These are phyloP conservation scores for Paecilomyces variotii DNA, from an alignment of 2,329 filamentous ascomycete species.

Conservation along the genomic window DNA sequence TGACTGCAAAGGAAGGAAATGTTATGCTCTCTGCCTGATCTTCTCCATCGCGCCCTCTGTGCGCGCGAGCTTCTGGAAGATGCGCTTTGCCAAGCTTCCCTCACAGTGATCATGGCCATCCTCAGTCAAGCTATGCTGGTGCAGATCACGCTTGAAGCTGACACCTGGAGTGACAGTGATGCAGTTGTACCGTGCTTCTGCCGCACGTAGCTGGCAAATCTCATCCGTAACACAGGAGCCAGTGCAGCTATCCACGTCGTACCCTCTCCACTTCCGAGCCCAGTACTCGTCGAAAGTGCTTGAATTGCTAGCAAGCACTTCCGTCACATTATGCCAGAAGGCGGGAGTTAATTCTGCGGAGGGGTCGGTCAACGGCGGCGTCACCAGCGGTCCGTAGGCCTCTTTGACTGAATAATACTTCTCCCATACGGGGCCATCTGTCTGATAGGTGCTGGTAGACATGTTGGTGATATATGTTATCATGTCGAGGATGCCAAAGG, in stretches of 20 bases:
- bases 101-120: neutral
- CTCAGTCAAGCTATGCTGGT: neutral
- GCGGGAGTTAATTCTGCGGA: constrained; percentile 42
- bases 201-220: constrained; percentile 45
- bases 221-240: constrained; percentile 35
- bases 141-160: constrained; percentile 21
- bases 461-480: constrained; percentile 49
- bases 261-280: constrained; percentile 41
- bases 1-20: no score
- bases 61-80: constrained; percentile 9
- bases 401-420: constrained; percentile 50
- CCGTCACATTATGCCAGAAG: constrained; percentile 52
- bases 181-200: constrained; percentile 47
- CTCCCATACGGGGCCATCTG: constrained; percentile 41
- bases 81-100: constrained; percentile 2
- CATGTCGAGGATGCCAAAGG: constrained; percentile 46
- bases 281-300: constrained; percentile 39
- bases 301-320: constrained; percentile 35
- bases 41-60: constrained; percentile 7
- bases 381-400: constrained; percentile 39
- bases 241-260: constrained; percentile 30
- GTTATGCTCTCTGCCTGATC: constrained; percentile 5
- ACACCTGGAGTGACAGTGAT: constrained; percentile 30
- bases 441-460: constrained; percentile 36
- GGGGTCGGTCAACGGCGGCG: constrained; percentile 31